Evolutionary conservation across 2,329 filamentous ascomycete species (phyloP).

Genomic region (Blumeria hordei): DNA sequence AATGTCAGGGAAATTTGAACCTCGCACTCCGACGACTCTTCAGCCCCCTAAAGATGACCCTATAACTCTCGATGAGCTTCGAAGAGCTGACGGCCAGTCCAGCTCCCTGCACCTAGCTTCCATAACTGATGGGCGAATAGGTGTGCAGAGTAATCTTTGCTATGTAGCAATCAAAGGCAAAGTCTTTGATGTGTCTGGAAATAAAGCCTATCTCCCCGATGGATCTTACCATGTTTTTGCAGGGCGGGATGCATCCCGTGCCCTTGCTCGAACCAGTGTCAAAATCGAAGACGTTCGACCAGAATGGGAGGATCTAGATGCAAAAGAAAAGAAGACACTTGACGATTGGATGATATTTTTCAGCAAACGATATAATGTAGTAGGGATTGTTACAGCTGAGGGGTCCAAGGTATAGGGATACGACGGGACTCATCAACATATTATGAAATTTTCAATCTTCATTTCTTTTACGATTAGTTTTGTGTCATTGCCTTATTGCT

Average conservation of each 20-base stretch:
- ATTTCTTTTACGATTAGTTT: too few species aligned
- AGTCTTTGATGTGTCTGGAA: slow-evolving; percentile 83
- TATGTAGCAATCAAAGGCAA: slow-evolving; percentile 60
- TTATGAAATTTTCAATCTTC: too few species aligned
- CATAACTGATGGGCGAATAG: slow-evolving; percentile 18
- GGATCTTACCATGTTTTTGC: slow-evolving; percentile 83
- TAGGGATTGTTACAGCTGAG: slow-evolving; percentile 34
- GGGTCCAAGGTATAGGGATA: slow-evolving; percentile 7
- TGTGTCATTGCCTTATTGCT: too few species aligned
- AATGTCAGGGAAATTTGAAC: slow-evolving; percentile 48
- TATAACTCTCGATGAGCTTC: slow-evolving; percentile 58
- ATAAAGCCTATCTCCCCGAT: slow-evolving; percentile 60
- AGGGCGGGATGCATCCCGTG: slow-evolving; percentile 86
- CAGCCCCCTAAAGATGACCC: slow-evolving; percentile 68
- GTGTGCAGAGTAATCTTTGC: slow-evolving; percentile 36
- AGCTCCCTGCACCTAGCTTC: slow-evolving; percentile 4
- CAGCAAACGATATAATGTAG: slow-evolving; percentile 84
- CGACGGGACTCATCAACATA: too few species aligned
- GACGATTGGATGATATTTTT: slow-evolving; percentile 94
- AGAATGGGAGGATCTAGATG: slow-evolving; percentile 61
- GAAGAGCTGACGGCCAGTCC: slow-evolving; percentile 55
- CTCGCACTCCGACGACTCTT: slow-evolving; percentile 52
- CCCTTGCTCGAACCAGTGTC: slow-evolving; percentile 64
- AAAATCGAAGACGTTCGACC: slow-evolving; percentile 62
- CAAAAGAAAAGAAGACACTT: slow-evolving; percentile 65